Evolutionary conservation across 805 yeast genomes (phyloP).

Genomic region (Saccharomycopsis sp.): DNA sequence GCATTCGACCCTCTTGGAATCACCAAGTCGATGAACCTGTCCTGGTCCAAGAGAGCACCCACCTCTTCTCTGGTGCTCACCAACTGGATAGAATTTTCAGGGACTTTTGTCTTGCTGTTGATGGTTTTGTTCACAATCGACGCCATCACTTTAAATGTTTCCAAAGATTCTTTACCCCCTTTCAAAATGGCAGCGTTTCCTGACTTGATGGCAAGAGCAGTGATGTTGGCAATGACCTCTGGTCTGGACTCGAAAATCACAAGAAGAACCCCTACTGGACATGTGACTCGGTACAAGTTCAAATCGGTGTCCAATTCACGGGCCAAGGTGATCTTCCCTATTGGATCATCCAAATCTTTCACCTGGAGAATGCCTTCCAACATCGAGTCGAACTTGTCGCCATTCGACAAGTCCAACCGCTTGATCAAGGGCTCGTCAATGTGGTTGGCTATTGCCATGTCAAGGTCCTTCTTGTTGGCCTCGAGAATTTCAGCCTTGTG

Average conservation of each 20-base stretch:
- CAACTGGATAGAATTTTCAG: conserved; percentile 73
- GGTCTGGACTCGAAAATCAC: conserved; percentile 96
- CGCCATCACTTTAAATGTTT: conserved; percentile 80
- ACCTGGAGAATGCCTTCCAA: conserved; percentile 91
- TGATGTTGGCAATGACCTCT: conserved; percentile 95
- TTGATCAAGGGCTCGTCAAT: conserved; percentile 67
- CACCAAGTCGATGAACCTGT: conserved; percentile 84
- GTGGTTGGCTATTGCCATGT: conserved; percentile 50
- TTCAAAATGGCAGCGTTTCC: conserved; percentile 95
- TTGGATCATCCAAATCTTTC: conserved; percentile 81
- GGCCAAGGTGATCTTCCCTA: conserved; percentile 80
- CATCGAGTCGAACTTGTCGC: conserved; percentile 89
- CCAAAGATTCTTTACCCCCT: conserved; percentile 90
- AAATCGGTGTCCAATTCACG: conserved; percentile 85
- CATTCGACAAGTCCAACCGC: conserved; percentile 71
- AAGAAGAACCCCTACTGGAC: conserved; percentile 90
- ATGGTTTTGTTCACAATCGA: conserved; percentile 56
- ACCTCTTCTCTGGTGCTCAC: conserved; percentile 88
- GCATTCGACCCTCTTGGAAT: conserved; percentile 98
- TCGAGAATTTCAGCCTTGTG: conserved; percentile 53
- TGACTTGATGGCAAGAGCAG: conserved; percentile 90
- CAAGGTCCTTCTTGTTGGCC: conserved; percentile 72
- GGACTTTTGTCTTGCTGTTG: conserved; percentile 54
- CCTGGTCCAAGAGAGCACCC: conserved; percentile 73
- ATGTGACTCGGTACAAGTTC: conserved; percentile 69